Evolutionary conservation across 768 basidiomycete genomes (phyloP), one percentile per base, ranked within the genome.

Genomic region (Auriscalpium vulgare): DNA sequence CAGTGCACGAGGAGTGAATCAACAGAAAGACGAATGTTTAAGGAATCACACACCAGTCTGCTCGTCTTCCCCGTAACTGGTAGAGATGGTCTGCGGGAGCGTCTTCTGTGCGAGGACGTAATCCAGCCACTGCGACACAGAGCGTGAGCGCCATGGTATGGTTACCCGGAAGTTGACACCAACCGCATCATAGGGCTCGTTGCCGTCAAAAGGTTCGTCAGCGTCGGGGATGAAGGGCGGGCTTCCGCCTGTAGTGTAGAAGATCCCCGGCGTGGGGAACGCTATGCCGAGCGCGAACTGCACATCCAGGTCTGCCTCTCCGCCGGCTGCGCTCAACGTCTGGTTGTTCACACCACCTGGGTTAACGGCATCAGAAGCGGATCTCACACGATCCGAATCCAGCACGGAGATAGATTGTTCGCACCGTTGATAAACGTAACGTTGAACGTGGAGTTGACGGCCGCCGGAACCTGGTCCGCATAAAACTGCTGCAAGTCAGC

Each of bases 31-130:
- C 80, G 82, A 8, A 73, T 73, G 50, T 79, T 73, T 2, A n/a
- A 49, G 8, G 1, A 2, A 19, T 13, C 7, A 11, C 63, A 19
- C 57, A 83, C 84, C 79, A 35, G 84, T 82, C 64, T 85, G 85
- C 56, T 89, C 88, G 57, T 80, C 77, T 49, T 88, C 87, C 3
- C 78, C 85, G 63, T 88, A 89, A 59, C 83, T 85, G 0, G 84
- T 88, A 0, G 84, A 85, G 40, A 89, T 86, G 8, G 79, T 72
- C 59, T 80, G 75, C 10, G 86, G 84, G 3, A 77, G 67, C 36
- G 73, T 66, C 8, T 70, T 50, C 23, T 80, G 76, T n/a, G 62
- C 64, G 0, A 80, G 69, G 17, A 87, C 65, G 54, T 78, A 83
- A 44, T 84, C 76, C n/a, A 88, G 70, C 87, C 87, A 88, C 73